These are phyloP conservation scores for Trichomonascaceae sp. DNA, from an alignment of 1,139 yeast genomes.

Conservation along the genomic window DNA sequence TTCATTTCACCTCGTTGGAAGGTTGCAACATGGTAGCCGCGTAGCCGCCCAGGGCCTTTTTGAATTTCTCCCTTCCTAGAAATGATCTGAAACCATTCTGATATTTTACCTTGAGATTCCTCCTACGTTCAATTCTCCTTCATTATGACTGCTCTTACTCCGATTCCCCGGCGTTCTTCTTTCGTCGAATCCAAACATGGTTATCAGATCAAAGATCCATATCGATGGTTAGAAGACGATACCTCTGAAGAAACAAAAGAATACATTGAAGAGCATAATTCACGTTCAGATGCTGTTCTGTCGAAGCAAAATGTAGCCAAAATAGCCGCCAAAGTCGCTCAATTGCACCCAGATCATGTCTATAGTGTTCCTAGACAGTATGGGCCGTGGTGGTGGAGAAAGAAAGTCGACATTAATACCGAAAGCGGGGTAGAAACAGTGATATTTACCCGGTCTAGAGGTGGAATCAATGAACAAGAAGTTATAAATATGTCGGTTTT, in stretches of 20 bases:
- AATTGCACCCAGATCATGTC: constrained; percentile 1
- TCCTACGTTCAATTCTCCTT: neutral
- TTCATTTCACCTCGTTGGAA: neutral
- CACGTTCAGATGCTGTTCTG: neutral
- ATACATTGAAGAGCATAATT: constrained; percentile 6
- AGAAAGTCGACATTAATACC: neutral
- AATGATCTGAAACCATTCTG: neutral
- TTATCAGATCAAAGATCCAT: constrained; percentile 4
- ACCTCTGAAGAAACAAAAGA: neutral
- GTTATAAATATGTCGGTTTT: constrained; percentile 2
- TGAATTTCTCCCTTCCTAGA: neutral
- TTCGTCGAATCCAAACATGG: constrained; percentile 5
- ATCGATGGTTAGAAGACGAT: constrained; percentile 10
- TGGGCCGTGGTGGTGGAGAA: constrained; percentile 7
- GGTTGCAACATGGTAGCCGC: neutral
- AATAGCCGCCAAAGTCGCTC: constrained; percentile 1
- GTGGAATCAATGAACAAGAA: neutral
- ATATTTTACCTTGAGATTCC: neutral
- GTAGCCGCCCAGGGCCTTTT: neutral
- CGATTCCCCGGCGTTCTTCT: neutral
- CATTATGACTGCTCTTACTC: neutral
- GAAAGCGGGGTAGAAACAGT: neutral
- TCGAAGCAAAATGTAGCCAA: neutral
- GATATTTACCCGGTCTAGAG: neutral
- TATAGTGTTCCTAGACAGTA: constrained; percentile 6